A percentile compares a stretch with the other conserved stretches of the same genome.
Evolutionary conservation across 805 yeast species (phyloP).

Genomic region (Cyberlindnera petersonii): DNA sequence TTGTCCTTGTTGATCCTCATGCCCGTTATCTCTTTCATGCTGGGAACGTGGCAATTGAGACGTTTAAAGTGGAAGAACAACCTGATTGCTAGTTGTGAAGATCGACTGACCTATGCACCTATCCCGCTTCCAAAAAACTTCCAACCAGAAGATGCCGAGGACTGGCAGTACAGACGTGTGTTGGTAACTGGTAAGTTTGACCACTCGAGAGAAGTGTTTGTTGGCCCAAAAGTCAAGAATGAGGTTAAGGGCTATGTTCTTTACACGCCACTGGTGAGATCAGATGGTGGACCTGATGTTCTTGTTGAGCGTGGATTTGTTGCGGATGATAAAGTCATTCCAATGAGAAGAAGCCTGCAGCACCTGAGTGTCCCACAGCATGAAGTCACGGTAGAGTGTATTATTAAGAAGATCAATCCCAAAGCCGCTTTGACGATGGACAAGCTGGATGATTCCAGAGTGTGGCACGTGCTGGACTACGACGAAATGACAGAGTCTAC

Average conservation of each 20-base stretch:
- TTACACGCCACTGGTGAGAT: conserved; percentile 76
- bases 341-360: conserved; percentile 53
- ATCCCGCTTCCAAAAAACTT: conserved; percentile 65
- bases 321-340: conserved; percentile 56
- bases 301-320: conserved; percentile 93
- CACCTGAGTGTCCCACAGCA: conserved; percentile 65
- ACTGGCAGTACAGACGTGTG: conserved; percentile 81
- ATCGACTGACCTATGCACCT: conserved; percentile 69
- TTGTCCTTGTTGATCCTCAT: conserved; percentile 51
- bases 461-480: conserved; percentile 78
- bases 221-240: conserved; percentile 82
- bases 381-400: conserved; percentile 65
- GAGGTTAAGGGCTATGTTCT: conserved; percentile 74
- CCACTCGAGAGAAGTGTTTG: conserved; percentile 81
- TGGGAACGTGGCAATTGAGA: conserved; percentile 92
- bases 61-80: conserved; percentile 85
- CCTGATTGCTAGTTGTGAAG: conserved; percentile 79
- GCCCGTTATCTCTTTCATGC: conserved; percentile 80
- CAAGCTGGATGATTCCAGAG: conserved; percentile 62
- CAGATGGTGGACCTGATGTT: conserved; percentile 71
- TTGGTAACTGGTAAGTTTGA: conserved; percentile 73
- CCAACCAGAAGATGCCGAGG: conserved; percentile 60
- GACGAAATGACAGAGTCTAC: conserved; percentile 71
- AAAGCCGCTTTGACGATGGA: conserved; percentile 66
- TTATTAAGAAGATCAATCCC: conserved; percentile 64